A percentile compares a stretch with the other conserved stretches of the same genome.
phyloP scores from a whole-genome alignment of 2,329 filamentous ascomycete species.

The Ophiostoma himal-ulmi region DNA sequence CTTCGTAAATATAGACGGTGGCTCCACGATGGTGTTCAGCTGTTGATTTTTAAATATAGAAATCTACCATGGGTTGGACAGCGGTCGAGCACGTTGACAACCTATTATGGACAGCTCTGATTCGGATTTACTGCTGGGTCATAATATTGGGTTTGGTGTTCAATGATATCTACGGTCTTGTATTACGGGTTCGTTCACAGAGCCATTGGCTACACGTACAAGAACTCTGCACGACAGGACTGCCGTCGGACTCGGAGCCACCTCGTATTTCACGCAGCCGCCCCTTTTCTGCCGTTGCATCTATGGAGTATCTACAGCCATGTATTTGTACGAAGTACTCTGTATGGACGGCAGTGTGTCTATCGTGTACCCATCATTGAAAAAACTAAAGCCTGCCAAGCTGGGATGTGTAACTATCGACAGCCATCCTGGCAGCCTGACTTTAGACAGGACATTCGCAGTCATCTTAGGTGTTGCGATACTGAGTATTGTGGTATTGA shows the following conservation, averaged over 20 bases:
- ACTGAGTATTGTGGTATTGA: background rate
- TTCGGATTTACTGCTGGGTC: no score
- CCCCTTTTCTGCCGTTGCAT: conserved; percentile 5
- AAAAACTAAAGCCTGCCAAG: background rate
- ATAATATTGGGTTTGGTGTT: background rate
- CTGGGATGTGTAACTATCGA: background rate
- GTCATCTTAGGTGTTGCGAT: background rate
- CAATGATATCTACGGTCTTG: background rate
- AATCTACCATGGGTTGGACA: background rate
- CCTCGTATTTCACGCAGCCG: background rate
- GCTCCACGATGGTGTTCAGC: background rate
- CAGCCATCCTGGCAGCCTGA: background rate
- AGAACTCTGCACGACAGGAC: background rate
- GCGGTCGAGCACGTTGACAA: background rate
- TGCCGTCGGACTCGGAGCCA: background rate
- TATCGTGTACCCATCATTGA: background rate
- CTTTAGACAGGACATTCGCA: background rate
- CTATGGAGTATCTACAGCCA: background rate
- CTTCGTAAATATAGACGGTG: background rate
- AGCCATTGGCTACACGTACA: background rate
- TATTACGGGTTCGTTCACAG: background rate
- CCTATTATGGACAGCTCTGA: background rate
- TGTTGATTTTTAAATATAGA: background rate
- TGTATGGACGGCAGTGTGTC: background rate
- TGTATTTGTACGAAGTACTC: background rate